Percentiles rank a stretch among this genome's conserved stretches.
Evolutionary conservation across 1,284 basidiomycete species (phyloP).

Genomic region (Apiotrichum gamsii): DNA sequence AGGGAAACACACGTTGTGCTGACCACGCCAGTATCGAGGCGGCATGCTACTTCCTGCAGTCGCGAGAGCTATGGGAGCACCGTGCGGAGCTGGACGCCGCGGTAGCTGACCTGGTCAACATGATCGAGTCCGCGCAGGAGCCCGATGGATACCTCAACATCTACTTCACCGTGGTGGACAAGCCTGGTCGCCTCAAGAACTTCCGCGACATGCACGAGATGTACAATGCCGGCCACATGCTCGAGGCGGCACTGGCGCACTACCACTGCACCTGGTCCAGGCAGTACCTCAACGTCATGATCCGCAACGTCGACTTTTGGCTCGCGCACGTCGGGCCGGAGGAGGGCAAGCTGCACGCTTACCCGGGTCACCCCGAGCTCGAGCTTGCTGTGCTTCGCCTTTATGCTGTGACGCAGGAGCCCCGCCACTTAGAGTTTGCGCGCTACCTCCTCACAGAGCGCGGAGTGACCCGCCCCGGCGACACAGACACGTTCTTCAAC

Average conservation of each 20-base stretch:
- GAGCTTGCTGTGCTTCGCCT: slow-evolving; percentile 34
- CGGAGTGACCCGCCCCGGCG: slow-evolving; percentile 22
- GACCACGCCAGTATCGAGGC: slow-evolving; percentile 26
- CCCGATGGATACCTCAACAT: slow-evolving; percentile 33
- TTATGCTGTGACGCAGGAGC: slow-evolving; percentile 27
- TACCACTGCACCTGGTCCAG: slow-evolving; percentile 25
- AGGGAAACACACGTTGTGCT: not conserved
- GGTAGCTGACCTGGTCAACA: slow-evolving; percentile 28
- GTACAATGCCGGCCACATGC: slow-evolving; percentile 34
- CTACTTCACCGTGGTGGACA: slow-evolving; percentile 35
- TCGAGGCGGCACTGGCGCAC: slow-evolving; percentile 34
- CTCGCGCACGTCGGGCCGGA: slow-evolving; percentile 22
- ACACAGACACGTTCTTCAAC: slow-evolving; percentile 22
- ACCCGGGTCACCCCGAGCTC: slow-evolving; percentile 37
- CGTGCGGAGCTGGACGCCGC: slow-evolving; percentile 17
- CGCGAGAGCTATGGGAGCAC: slow-evolving; percentile 11
- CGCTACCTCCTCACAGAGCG: slow-evolving; percentile 26
- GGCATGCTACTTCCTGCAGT: slow-evolving; percentile 29
- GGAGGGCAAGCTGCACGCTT: slow-evolving; percentile 23
- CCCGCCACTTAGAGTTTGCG: slow-evolving; percentile 24
- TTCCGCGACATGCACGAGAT: slow-evolving; percentile 36
- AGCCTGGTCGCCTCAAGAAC: slow-evolving; percentile 28
- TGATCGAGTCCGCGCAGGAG: slow-evolving; percentile 31
- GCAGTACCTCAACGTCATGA: slow-evolving; percentile 34
- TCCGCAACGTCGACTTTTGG: slow-evolving; percentile 32